Base-by-base conservation (phyloP, 805 yeast species). In the Yamadazyma paraphyllophila region DNA sequence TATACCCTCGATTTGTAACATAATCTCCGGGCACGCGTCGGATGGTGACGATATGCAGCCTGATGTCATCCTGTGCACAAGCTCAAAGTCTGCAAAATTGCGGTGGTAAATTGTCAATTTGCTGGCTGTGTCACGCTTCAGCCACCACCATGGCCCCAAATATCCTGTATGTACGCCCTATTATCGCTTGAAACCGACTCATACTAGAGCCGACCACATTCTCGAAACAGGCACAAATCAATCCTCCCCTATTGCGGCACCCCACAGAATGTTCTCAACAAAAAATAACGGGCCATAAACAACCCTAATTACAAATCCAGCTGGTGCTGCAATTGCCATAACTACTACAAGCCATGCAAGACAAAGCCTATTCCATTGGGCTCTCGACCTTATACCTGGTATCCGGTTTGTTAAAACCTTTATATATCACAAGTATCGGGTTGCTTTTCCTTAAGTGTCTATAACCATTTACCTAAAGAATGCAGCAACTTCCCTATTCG, bases 401-500 rank as follows among this genome's bases (percentile, higher is more conserved):
- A n/a, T n/a, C n/a, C n/a, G n/a, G n/a, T n/a, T n/a, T n/a, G n/a
- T n/a, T n/a, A n/a, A n/a, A n/a, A n/a, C n/a, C n/a, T n/a, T n/a
- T n/a, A n/a, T n/a, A 20, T 20, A 20, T 20, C 24, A 20, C 24
- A 20, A n/a, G 24, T 20, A 20, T 20, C 24, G 3, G 31, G 7
- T 29, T 29, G 31, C 31, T 29, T 29, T 29, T 11, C 31, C 4
- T 29, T 11, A 29, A 29, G 31, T 10, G 31, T 29, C 13, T 29
- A 29, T 7, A 29, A 29, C 31, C 31, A n/a, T 4, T 29, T 29
- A 29, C 31, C 31, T n/a, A 29, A 29, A 29, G 13, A n/a, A 30
- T n/a, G 27, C 35, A 39, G 27, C 32, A 13, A 11, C 27, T 42
- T 36, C 43, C 45, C 36, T 20, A 30, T 40, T 20, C 32, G 44